Evolutionary conservation across 257 asterid species (phyloP), one percentile per base, ranked within the genome.

Genomic region (Solanum bulbocastanum): DNA sequence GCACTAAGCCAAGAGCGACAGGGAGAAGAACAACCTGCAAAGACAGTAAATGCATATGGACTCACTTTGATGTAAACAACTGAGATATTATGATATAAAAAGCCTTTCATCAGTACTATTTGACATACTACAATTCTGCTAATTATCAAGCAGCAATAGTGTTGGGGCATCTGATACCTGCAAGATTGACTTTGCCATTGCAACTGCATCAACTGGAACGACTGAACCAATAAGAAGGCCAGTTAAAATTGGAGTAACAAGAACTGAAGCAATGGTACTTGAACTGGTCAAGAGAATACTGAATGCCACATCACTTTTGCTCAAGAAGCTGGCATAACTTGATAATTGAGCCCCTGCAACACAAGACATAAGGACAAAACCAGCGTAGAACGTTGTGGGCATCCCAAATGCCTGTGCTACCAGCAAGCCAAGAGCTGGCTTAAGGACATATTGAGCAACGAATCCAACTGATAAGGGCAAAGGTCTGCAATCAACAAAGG

Each of bases 291-390:
- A 90, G 65, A 97, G 95, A 73, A 97, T 95, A 93, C 99, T 97
- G 90, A 97, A 91, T 3, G 99, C 99, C 84, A 97, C 98, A 69
- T 97, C 98, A 25, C 98, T 96, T 89, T 95, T 96, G 91, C 99
- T 94, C 92, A 97, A 91, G 94, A 94, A 97, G 91, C 98, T 97
- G 52, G 98, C 99, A 49, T 97, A 97, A 89, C 99, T 97, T 13
- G 99, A 97, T 36, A 97, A 90, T 89, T 97, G 99, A 44, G 99
- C 99, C 86, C 99, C 99, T 27, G 99, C 94, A 84, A 96, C 99
- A 89, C 99, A 97, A 5, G 99, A 89, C 91, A 92, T 95, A 32
- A 97, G 92, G 72, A 97, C 98, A 79, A 97, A 97, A 83, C 99
- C 99, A 10, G 98, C 94, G 75, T 92, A 96, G 93, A 95, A 97